Conservation (phyloP, 768 basidiomycete species). For the Coprinopsis marcescibilis region DNA sequence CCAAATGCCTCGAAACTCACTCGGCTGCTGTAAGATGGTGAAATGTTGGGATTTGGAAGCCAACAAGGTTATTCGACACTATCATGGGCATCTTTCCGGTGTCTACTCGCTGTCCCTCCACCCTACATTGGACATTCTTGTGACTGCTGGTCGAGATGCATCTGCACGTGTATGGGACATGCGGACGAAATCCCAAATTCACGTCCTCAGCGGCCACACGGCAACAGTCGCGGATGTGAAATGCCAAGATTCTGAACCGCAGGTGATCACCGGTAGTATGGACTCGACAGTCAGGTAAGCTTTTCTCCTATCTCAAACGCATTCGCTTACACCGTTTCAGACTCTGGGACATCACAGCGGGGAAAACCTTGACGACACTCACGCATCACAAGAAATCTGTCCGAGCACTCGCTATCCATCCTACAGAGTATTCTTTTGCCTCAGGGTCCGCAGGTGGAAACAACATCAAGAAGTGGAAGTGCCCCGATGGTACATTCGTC, state of each 20-base stretch:
- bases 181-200: constrained; percentile 95
- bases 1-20: neutral
- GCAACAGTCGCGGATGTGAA: constrained; percentile 94
- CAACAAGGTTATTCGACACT: constrained; percentile 98
- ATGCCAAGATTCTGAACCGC: constrained; percentile 95
- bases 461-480: constrained; percentile 99
- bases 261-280: constrained; percentile 98
- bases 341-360: constrained; percentile 96
- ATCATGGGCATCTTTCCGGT: constrained; percentile 96
- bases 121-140: constrained; percentile 92
- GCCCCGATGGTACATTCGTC: constrained; percentile 92
- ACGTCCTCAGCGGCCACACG: constrained; percentile 89
- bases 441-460: constrained; percentile 96
- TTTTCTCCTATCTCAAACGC: constrained; percentile 3
- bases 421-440: constrained; percentile 95
- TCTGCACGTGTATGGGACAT: constrained; percentile 99
- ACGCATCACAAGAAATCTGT: constrained; percentile 99
- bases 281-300: constrained; percentile 87
- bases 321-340: constrained; percentile 30
- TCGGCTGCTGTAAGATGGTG: constrained; percentile 76
- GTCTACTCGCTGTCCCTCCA: constrained; percentile 93
- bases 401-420: constrained; percentile 89
- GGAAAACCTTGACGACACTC: constrained; percentile 91
- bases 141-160: constrained; percentile 93
- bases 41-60: constrained; percentile 99